Evolutionary conservation across 2,329 filamentous ascomycete genomes (phyloP).

Genomic region (Fusarium virguliforme): DNA sequence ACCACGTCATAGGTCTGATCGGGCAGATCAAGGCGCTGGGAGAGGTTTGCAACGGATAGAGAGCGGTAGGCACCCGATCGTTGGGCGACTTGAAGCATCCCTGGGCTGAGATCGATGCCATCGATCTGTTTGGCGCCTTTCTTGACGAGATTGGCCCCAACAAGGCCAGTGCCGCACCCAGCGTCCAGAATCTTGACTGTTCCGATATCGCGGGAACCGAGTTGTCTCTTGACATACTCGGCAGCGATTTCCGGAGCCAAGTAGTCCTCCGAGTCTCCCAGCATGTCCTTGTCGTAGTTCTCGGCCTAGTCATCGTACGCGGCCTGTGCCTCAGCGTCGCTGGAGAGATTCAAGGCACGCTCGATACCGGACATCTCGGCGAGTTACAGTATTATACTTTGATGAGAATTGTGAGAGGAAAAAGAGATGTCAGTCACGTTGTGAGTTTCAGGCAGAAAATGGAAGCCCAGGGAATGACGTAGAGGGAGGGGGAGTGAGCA

Average conservation of each 20-base stretch:
- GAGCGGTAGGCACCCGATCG: constrained; percentile 61
- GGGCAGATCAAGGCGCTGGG: constrained; percentile 55
- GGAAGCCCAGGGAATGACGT: too few relatives aligned
- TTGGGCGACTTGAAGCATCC: constrained; percentile 65
- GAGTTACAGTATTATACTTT: background rate
- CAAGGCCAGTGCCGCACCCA: constrained; percentile 68
- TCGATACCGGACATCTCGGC: constrained; percentile 29
- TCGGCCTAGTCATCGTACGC: constrained; percentile 52
- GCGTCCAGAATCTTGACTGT: constrained; percentile 61
- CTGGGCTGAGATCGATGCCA: constrained; percentile 65
- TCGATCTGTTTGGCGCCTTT: constrained; percentile 60
- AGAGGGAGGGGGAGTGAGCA: too few relatives aligned
- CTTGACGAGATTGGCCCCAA: constrained; percentile 61
- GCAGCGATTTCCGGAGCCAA: constrained; percentile 58
- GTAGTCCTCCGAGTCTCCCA: constrained; percentile 54
- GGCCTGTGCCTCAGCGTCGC: constrained; percentile 13
- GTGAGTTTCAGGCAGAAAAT: too few relatives aligned
- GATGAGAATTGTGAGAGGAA: too few relatives aligned
- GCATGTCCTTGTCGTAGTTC: constrained; percentile 49
- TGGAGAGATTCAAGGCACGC: constrained; percentile 25
- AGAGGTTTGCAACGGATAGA: constrained; percentile 62
- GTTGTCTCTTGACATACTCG: constrained; percentile 43
- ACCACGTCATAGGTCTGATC: constrained; percentile 63
- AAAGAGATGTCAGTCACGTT: too few relatives aligned
- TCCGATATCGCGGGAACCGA: constrained; percentile 25